Conservation (phyloP, 2,329 filamentous ascomycete species). For the Uncinocarpus reesii region DNA sequence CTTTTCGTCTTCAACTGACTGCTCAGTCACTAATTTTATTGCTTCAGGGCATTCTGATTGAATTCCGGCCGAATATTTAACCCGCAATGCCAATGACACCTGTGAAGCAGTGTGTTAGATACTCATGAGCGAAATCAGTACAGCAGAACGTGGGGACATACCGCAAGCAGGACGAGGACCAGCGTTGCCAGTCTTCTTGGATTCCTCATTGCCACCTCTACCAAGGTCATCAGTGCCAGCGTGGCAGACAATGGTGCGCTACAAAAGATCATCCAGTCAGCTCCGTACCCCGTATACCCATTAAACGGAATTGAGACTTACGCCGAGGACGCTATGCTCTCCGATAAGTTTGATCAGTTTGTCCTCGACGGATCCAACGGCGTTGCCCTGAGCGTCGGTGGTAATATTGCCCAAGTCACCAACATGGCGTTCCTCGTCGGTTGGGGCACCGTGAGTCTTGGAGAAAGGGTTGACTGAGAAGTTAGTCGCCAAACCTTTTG, state of each 20-base stretch:
- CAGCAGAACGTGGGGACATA: constrained; percentile 36
- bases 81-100: constrained; percentile 82
- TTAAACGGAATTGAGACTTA: constrained; percentile 38
- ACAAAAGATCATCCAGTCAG: constrained; percentile 9
- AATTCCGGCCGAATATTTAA: constrained; percentile 39
- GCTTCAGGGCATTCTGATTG: background rate
- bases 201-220: constrained; percentile 83
- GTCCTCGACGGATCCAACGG: constrained; percentile 70
- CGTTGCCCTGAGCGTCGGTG: constrained; percentile 86
- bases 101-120: constrained; percentile 24
- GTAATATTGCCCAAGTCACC: constrained; percentile 96
- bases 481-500: background rate
- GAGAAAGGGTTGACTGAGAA: constrained; percentile 77
- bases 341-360: constrained; percentile 90
- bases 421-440: constrained; percentile 78
- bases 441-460: constrained; percentile 84
- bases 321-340: constrained; percentile 85
- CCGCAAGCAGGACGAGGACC: constrained; percentile 89
- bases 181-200: constrained; percentile 96
- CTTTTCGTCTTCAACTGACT: background rate
- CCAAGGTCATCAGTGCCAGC: constrained; percentile 93
- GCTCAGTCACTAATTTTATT: background rate
- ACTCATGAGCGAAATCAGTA: background rate
- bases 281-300: background rate
- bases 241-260: constrained; percentile 94